Evolutionary conservation across 441 rosid genomes (phyloP).

Genomic region (Manihot esculenta): DNA sequence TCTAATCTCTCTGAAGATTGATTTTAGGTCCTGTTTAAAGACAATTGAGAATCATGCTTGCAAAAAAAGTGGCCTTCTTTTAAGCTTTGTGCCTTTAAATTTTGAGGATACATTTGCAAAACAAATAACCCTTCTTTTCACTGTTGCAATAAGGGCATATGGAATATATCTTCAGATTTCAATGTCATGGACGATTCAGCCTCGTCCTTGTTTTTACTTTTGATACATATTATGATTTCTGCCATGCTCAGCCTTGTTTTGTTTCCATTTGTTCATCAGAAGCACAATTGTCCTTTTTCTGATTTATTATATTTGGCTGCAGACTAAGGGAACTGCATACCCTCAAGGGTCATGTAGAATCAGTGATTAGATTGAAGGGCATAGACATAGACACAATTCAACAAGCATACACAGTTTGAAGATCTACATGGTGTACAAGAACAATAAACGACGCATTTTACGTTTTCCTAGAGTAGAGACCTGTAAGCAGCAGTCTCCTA

Average conservation of each 20-base stretch:
- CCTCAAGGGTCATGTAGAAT: constrained; percentile 91
- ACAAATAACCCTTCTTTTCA: no score
- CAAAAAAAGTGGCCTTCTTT: not conserved
- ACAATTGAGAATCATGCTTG: not conserved
- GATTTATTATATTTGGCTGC: constrained; percentile 16
- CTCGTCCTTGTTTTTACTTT: no score
- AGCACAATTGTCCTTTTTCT: not conserved
- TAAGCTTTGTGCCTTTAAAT: not conserved
- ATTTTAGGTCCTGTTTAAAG: not conserved
- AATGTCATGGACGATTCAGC: no score
- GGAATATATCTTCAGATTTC: no score
- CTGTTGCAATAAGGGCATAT: no score
- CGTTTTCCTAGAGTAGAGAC: constrained; percentile 4
- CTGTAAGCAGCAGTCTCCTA: constrained; percentile 14
- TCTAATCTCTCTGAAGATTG: not conserved
- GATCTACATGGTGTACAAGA: not conserved
- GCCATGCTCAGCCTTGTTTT: not conserved
- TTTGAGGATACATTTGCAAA: not conserved
- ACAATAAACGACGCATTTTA: constrained; percentile 15
- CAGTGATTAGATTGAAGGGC: constrained; percentile 88
- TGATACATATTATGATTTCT: no score
- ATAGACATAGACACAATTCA: constrained; percentile 93
- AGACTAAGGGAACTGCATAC: constrained; percentile 96
- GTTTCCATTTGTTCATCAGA: no score
- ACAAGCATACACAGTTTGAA: constrained; percentile 90